Conservation (phyloP, 176 grass and related monocot species). For the Urochloa ruziziensis region DNA sequence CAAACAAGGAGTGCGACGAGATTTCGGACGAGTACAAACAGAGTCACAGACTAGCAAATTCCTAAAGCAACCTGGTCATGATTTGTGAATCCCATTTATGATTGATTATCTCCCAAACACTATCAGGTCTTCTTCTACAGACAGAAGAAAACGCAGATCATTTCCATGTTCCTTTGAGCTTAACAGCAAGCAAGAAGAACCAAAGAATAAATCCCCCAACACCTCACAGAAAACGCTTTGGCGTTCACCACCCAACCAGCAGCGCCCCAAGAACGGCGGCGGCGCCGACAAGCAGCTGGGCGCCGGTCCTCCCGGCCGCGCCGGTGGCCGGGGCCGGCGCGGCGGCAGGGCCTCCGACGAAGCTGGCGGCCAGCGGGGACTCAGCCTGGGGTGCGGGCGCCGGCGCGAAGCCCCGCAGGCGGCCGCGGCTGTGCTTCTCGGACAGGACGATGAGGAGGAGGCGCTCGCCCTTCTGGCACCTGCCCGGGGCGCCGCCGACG, state of each 20-base stretch:
- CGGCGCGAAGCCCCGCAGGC: not conserved
- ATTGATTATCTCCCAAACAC: not conserved
- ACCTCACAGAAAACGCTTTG: not conserved
- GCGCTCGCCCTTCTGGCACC: slow-evolving; percentile 56
- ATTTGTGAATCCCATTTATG: slow-evolving; percentile 5
- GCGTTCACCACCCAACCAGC: not conserved
- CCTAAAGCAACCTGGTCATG: not conserved
- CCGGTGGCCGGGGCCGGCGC: not conserved
- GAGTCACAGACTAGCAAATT: not conserved
- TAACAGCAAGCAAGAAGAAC: not conserved
- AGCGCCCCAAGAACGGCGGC: not conserved
- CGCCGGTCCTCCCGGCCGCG: not conserved
- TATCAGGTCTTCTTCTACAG: slow-evolving; percentile 43
- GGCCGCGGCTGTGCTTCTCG: slow-evolving; percentile 38
- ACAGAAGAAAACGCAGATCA: slow-evolving; percentile 20
- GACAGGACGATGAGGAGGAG: slow-evolving; percentile 57
- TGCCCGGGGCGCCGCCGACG: slow-evolving; percentile 37
- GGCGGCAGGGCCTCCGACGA: not conserved
- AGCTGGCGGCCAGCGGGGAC: not conserved
- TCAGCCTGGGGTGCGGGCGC: too few relatives aligned
- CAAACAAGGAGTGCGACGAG: not conserved
- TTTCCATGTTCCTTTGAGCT: not conserved
- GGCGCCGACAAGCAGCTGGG: not conserved
- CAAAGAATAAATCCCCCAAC: too few relatives aligned
- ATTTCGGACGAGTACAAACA: not conserved